Conservation (phyloP, 192 early-diverging fungal species). For the Backusella circina region DNA sequence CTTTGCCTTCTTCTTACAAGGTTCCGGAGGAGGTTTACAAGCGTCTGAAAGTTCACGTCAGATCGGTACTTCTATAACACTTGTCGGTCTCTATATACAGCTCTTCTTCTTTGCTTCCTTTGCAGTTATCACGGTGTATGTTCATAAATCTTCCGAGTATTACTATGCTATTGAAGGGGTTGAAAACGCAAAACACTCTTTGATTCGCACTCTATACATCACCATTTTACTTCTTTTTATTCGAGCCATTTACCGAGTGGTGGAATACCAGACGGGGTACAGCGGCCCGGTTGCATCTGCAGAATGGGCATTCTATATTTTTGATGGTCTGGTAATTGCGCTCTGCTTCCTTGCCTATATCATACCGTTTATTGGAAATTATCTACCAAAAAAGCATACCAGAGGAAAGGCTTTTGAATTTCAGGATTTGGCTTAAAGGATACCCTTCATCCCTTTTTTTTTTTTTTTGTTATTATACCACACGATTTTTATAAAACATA, state of each 20-base stretch:
- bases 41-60: background rate
- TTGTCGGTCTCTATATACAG: background rate
- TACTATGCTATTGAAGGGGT: background rate
- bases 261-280: background rate
- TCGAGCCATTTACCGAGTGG: conserved; percentile 4
- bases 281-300: background rate
- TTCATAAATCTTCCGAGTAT: background rate
- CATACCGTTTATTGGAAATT: background rate
- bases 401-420: background rate
- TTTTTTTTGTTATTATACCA: too few species aligned
- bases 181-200: background rate
- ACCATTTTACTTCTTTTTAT: background rate
- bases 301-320: conserved; percentile 4
- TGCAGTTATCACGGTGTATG: background rate
- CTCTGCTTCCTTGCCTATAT: background rate
- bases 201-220: background rate
- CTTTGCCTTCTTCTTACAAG: background rate
- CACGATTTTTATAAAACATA: background rate
- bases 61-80: background rate
- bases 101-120: conserved; percentile 2
- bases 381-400: background rate
- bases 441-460: background rate
- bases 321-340: background rate
- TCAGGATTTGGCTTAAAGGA: background rate
- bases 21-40: background rate